Conservation (phyloP, 2,329 filamentous ascomycete species). For the Aspergillus japonicus region DNA sequence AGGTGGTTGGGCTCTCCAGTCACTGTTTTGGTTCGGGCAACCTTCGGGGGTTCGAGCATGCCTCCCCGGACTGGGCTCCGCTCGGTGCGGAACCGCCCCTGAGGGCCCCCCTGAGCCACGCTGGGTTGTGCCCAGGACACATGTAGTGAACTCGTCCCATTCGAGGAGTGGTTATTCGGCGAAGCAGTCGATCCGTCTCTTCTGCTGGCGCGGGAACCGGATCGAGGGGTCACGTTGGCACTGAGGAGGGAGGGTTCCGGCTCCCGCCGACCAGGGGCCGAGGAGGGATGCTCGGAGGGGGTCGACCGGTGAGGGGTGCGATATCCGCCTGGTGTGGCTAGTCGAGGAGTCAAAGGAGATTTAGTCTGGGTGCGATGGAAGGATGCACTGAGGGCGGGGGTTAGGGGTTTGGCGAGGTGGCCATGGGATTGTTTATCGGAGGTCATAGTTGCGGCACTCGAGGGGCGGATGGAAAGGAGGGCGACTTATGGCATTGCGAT, state of each 20-base stretch:
- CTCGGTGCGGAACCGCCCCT: constrained; percentile 29
- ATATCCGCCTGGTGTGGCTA: constrained; percentile 46
- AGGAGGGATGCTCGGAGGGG: constrained; percentile 34
- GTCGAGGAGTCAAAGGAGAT: constrained; percentile 59
- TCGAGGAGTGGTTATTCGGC: constrained; percentile 53
- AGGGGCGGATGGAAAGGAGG: constrained; percentile 26
- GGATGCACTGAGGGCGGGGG: constrained; percentile 66
- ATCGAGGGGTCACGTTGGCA: constrained; percentile 75
- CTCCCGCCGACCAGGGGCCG: constrained; percentile 45
- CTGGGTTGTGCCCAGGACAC: constrained; percentile 29
- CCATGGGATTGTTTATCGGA: constrained; percentile 54
- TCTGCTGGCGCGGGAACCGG: constrained; percentile 69
- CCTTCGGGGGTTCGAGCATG: constrained; percentile 31
- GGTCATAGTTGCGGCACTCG: constrained; percentile 45
- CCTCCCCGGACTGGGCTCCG: constrained; percentile 35
- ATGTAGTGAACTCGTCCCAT: constrained; percentile 25
- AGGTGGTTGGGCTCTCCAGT: constrained; percentile 35
- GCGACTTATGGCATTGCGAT: constrained; percentile 48
- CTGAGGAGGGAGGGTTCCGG: constrained; percentile 57
- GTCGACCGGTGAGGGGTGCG: constrained; percentile 35
- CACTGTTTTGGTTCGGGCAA: constrained; percentile 39
- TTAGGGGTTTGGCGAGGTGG: constrained; percentile 58
- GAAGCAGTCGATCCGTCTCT: constrained; percentile 68
- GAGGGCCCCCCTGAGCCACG: constrained; percentile 23
- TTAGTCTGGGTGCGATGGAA: constrained; percentile 55